Base-by-base conservation (phyloP, 352 stramenopile species). In the Phytophthora syringae region DNA sequence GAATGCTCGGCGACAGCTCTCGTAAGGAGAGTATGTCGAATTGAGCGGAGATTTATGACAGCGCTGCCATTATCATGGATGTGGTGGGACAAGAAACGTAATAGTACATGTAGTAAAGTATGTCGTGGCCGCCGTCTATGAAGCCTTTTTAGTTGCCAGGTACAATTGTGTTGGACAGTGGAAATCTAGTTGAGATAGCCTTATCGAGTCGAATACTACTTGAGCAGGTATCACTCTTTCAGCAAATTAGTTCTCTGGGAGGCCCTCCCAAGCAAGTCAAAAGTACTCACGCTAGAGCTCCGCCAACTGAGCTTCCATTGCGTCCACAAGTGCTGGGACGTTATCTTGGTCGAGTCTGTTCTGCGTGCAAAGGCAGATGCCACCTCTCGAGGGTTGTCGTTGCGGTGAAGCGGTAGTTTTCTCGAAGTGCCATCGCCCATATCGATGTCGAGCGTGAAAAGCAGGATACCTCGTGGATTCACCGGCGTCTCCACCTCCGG, bases 391-490 rank as follows among this genome's bases (percentile, higher is more conserved):
- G 76, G 71, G 48, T 87, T 60, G 42, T 94, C 84, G 56, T 89
- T 79, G 34, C 66, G 55, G 64, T 91, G 65, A 28, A 90, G 66
- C 5, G 67, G 60, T 43, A 94, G 47, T 32, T 81, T 56, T 39
- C 68, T 72, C 20, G 64, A 79, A 2, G 71, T 72, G 16, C 74
- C 73, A 36, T 83, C 74, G 21, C 76, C 74, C 45, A 93, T 77
- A 50, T 89, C 74, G 45, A 94, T 84, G 48, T 94, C 84, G 16
- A 94, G 60, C 20, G 84, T 87, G 45, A 93, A 79, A n/a, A 93
- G 68, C 30, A 86, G 27, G 1, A 77, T 57, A 6, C 74, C 64
- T 62, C 70, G 62, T 13, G 62, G 39, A 37, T 72, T 55, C 16
- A 34, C 36, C 20, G 50, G 39, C 36, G 54, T 32, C 30, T 73